Evolutionary conservation across 2,329 filamentous ascomycete genomes (phyloP).

Genomic region (Fusarium subtropicale): DNA sequence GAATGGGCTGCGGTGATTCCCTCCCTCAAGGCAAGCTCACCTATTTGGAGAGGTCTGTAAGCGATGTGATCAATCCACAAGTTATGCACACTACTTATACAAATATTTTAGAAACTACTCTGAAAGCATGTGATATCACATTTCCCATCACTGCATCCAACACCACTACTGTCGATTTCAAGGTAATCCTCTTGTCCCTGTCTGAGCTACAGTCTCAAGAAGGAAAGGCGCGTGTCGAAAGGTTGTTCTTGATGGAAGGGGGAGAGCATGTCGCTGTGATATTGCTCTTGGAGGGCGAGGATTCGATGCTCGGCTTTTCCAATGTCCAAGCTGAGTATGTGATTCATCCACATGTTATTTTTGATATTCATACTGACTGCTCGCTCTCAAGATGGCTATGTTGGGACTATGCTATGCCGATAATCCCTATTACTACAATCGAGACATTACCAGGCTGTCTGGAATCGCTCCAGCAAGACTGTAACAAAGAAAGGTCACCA

Average conservation of each 20-base stretch:
- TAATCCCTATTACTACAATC: constrained; percentile 57
- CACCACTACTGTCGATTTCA: constrained; percentile 44
- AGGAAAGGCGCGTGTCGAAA: constrained; percentile 53
- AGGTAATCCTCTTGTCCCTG: constrained; percentile 56
- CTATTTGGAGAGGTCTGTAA: constrained; percentile 47
- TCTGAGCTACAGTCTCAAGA: constrained; percentile 50
- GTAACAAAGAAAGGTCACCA: neutral
- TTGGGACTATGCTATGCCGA: constrained; percentile 50
- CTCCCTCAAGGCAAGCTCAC: constrained; percentile 36
- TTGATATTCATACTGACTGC: neutral
- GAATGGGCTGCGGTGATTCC: constrained; percentile 52
- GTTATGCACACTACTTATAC: constrained; percentile 7
- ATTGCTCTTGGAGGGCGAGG: constrained; percentile 55
- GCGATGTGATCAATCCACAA: neutral
- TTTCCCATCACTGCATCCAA: constrained; percentile 49
- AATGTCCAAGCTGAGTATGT: constrained; percentile 58
- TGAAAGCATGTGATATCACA: constrained; percentile 60
- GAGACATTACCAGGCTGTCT: constrained; percentile 54
- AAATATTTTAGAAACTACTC: constrained; percentile 52
- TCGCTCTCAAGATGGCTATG: constrained; percentile 49
- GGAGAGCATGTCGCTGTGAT: constrained; percentile 57
- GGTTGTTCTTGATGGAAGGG: constrained; percentile 56
- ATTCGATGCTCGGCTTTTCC: constrained; percentile 53
- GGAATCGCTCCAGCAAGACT: constrained; percentile 52
- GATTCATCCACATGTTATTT: neutral